A percentile compares a stretch with the other conserved stretches of the same genome.
phyloP scores from a whole-genome alignment of 2,329 filamentous ascomycete genomes.

The Seiridium cupressi region DNA sequence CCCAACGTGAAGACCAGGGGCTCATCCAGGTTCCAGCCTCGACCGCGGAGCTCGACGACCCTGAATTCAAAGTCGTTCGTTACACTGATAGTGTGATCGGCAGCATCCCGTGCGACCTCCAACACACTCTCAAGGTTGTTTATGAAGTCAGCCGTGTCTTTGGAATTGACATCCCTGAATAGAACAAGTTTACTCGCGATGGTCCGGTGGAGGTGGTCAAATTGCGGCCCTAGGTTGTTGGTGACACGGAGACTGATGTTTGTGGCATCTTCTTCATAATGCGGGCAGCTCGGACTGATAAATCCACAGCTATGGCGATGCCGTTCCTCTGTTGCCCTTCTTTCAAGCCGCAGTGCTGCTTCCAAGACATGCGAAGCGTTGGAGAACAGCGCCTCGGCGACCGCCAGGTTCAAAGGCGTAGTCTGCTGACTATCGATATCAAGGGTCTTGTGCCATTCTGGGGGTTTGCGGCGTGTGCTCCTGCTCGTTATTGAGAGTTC shows the following conservation, averaged over 20 bases:
- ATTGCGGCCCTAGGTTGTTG: slow-evolving; percentile 50
- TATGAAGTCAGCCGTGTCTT: slow-evolving; percentile 44
- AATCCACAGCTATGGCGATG: slow-evolving; percentile 33
- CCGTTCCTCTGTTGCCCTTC: slow-evolving; percentile 37
- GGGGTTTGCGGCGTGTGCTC: slow-evolving; percentile 31
- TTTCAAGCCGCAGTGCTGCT: slow-evolving; percentile 36
- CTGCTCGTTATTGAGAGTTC: slow-evolving; percentile 43
- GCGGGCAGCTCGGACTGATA: slow-evolving; percentile 33
- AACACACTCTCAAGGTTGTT: slow-evolving; percentile 36
- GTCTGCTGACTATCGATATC: slow-evolving; percentile 45
- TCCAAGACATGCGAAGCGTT: slow-evolving; percentile 41
- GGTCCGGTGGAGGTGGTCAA: slow-evolving; percentile 40
- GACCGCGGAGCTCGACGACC: slow-evolving; percentile 43
- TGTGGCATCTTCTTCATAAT: slow-evolving; percentile 42
- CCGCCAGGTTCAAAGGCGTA: slow-evolving; percentile 43
- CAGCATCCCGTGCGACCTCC: slow-evolving; percentile 33
- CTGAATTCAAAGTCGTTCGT: slow-evolving; percentile 49
- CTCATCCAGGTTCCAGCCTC: slow-evolving; percentile 44
- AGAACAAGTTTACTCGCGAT: slow-evolving; percentile 42
- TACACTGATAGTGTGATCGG: slow-evolving; percentile 38
- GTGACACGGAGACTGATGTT: slow-evolving; percentile 43
- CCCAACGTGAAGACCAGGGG: slow-evolving; percentile 44
- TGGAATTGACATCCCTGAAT: slow-evolving; percentile 40
- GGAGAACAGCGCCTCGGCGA: slow-evolving; percentile 47
- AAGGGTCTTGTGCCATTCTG: slow-evolving; percentile 37